A percentile compares a stretch with the other conserved stretches of the same genome.
These are phyloP conservation scores for Candida tammaniensis DNA, from an alignment of 805 yeast genomes.

Conservation along the genomic window DNA sequence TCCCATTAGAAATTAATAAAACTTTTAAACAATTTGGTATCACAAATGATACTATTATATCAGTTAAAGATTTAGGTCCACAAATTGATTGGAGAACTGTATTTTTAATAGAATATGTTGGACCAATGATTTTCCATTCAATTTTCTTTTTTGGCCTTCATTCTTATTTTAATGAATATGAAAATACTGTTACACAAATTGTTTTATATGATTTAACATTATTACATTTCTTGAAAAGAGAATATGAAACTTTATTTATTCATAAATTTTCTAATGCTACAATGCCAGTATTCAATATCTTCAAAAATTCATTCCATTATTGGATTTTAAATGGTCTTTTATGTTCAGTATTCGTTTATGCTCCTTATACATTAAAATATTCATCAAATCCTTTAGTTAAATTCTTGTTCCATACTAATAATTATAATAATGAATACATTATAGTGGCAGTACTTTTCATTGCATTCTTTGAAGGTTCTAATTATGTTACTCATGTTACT, in stretches of 20 bases:
- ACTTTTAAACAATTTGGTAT: conserved; percentile 47
- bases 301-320: conserved; percentile 88
- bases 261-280: conserved; percentile 87
- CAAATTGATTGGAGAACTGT: conserved; percentile 92
- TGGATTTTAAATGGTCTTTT: conserved; percentile 83
- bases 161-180: conserved; percentile 19
- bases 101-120: conserved; percentile 82
- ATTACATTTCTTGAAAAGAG: conserved; percentile 84
- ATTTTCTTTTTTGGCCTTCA: conserved; percentile 49
- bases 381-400: conserved; percentile 18
- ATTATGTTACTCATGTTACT: conserved; percentile 66
- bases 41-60: conserved; percentile 39
- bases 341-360: conserved; percentile 50
- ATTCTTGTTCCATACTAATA: conserved; percentile 44
- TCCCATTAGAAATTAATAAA: conserved; percentile 44
- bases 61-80: conserved; percentile 86
- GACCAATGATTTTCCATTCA: conserved; percentile 83
- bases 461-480: conserved; percentile 62
- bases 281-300: conserved; percentile 85
- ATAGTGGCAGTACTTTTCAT: conserved; percentile 44
- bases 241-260: conserved; percentile 77
- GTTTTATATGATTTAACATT: conserved; percentile 55
- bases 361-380: conserved; percentile 14
- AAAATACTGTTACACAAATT: conserved; percentile 51
- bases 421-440: conserved; percentile 29